Evolutionary conservation across 177 flowering plant species (phyloP), one percentile per base, ranked within the genome.

Genomic region (Vitis hybrid): DNA sequence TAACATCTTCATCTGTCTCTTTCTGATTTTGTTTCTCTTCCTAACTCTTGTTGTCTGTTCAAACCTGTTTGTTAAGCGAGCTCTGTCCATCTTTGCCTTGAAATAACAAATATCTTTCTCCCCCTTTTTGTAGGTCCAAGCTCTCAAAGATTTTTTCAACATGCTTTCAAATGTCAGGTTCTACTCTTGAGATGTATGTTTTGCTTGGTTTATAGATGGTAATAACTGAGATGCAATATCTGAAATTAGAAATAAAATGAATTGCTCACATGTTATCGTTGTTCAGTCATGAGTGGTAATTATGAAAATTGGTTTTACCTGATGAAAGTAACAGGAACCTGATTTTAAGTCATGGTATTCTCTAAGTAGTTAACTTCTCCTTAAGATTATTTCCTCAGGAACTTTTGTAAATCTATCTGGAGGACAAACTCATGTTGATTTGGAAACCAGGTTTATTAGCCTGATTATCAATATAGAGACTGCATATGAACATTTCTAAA

Each of bases 101-200:
- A 21, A 59, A 4, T 64, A 24, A 61, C 46, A 20, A 5, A 5
- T n/a, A 61, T 58, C 35, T 75, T 30, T 60, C 55, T 51, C 53
- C 2, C 56, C 35, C 7, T 56, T 64, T 61, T 69, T 70, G 60
- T 84, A 94, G 98, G 93, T 92, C 30, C 95, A 83, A 71, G 97
- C 79, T 69, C 93, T 94, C 46, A 78, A 94, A 81, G 95, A 91
- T 66, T 94, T 94, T 84, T 92, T 86, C 81, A 65, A 79, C 79
- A 94, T 91, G 97, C 91, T 94, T 71, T 87, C 98, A 79, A 92
- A 91, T 86, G 98, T 94, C 7, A 90, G 96, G 70, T 84, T 86
- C 85, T 82, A 56, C 32, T 61, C 65, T 73, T 81, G 64, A 72
- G 58, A 68, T 66, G 32, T 65, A 41, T 66, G 64, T 62, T 70